These are phyloP conservation scores for Forsythia suspensa DNA, from an alignment of 257 asterid genomes.

Conservation along the genomic window DNA sequence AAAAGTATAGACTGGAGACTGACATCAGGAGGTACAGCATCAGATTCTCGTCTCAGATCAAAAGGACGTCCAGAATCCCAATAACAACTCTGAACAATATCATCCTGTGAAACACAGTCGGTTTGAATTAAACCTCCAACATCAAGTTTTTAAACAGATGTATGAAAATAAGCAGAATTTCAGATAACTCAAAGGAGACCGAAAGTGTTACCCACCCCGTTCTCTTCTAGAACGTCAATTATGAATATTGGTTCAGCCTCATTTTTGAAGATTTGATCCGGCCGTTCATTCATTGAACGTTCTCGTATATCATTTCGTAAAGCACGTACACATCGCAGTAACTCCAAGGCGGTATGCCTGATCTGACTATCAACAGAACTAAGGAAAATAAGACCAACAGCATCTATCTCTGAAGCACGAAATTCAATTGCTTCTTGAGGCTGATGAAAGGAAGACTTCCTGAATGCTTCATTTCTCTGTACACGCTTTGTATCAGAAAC, in stretches of 20 bases:
- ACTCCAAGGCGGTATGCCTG: conserved; percentile 96
- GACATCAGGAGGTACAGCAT: conserved; percentile 90
- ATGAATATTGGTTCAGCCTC: conserved; percentile 95
- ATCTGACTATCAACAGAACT: conserved; percentile 98
- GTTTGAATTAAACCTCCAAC: conserved; percentile 17
- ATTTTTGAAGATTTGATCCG: conserved; percentile 56
- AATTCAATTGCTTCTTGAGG: conserved; percentile 83
- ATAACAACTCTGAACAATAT: conserved; percentile 98
- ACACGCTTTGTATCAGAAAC: conserved; percentile 63
- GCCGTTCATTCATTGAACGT: conserved; percentile 56
- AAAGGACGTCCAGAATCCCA: conserved; percentile 97
- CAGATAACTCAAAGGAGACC: conserved; percentile 21
- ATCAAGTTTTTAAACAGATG: conserved; percentile 9
- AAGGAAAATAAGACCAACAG: conserved; percentile 96
- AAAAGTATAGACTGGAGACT: conserved; percentile 91
- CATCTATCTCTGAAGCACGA: conserved; percentile 95
- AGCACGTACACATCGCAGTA: conserved; percentile 92
- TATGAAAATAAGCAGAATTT: conserved; percentile 20
- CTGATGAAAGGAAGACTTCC: conserved; percentile 80
- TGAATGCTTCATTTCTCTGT: conserved; percentile 86
- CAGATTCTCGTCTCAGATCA: conserved; percentile 92
- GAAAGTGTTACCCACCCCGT: conserved; percentile 70
- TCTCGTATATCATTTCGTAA: conserved; percentile 83
- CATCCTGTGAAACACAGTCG: conserved; percentile 61
- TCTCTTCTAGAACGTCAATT: conserved; percentile 97